Evolutionary conservation across 2,329 filamentous ascomycete species (phyloP), one percentile per base, ranked within the genome.

Genomic region (Penicillium sp.): DNA sequence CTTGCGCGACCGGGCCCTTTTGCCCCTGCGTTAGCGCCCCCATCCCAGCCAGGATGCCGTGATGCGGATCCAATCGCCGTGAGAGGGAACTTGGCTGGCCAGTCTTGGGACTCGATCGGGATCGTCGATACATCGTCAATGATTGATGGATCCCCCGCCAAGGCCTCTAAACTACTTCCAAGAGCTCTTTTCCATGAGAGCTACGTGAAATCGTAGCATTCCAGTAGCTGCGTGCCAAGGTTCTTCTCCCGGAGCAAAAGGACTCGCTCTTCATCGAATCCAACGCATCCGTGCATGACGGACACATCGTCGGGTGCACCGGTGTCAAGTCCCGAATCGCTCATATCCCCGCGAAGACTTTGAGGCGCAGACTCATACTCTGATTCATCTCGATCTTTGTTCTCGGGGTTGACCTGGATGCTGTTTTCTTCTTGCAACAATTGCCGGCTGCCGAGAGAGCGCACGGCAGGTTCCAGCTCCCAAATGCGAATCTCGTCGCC

Each of bases 221-320:
- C 85, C 65, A 97, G 77, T 63, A 89, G 88, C 73, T 94, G 91
- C 42, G 85, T 84, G 1, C 91, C 91, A 28, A 85, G 81, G 28
- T 80, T 80, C 65, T 86, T 85, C 77, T 94, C 91, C 66, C 91
- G 89, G 55, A 96, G 81, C 45, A 97, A 87, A 64, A 96, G 89
- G n/a, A 97, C 91, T 79, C 92, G 92, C 76, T 96, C 91, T 47
- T 96, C 92, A 71, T 97, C 92, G 71, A 97, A 97, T 0, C 91
- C 92, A 9, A 97, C 88, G 86, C 90, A 94, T 56, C 84, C 83
- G 63, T 82, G 77, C 42, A 80, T 83, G 5, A 83, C 74, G 4
- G 78, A 76, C 15, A 80, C 66, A 50, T 81, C 78, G 44, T 75
- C 74, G 30, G 77, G 75, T 15, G 69, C 64, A 54, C 78, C 72